phyloP scores from a whole-genome alignment of 495 filamentous ascomycete species.

The Neurospora cerealis region DNA sequence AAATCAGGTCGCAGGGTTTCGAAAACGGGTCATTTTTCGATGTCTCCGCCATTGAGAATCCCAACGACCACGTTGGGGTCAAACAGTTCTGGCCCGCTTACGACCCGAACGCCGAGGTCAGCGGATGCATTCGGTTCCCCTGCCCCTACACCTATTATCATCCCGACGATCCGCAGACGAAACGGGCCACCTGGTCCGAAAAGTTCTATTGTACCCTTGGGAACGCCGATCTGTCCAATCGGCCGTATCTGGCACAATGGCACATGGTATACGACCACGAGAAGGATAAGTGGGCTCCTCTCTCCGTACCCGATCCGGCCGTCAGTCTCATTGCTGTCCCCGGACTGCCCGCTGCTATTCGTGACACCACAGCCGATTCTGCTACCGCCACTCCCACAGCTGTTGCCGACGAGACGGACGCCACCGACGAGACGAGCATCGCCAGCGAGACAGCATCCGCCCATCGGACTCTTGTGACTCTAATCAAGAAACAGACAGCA shows the following conservation, averaged over 20 bases:
- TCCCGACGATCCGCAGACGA: constrained; percentile 40
- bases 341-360: background rate
- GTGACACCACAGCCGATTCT: background rate
- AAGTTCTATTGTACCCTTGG: constrained; percentile 34
- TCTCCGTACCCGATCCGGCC: background rate
- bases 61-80: constrained; percentile 32
- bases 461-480: background rate
- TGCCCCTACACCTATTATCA: constrained; percentile 40
- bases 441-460: background rate
- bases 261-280: background rate
- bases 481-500: background rate
- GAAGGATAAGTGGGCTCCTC: background rate
- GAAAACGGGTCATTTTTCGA: constrained; percentile 37
- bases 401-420: background rate
- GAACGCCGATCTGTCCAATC: constrained; percentile 1
- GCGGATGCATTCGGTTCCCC: constrained; percentile 38
- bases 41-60: constrained; percentile 45
- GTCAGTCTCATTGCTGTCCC: background rate
- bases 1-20: constrained; percentile 38
- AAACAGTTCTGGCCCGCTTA: constrained; percentile 36
- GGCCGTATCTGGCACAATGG: background rate
- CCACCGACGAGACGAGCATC: background rate
- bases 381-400: background rate
- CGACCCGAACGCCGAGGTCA: constrained; percentile 12
- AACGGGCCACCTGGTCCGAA: constrained; percentile 19